Conservation (phyloP, 2,329 filamentous ascomycete genomes). For the Fusarium equiseti region DNA sequence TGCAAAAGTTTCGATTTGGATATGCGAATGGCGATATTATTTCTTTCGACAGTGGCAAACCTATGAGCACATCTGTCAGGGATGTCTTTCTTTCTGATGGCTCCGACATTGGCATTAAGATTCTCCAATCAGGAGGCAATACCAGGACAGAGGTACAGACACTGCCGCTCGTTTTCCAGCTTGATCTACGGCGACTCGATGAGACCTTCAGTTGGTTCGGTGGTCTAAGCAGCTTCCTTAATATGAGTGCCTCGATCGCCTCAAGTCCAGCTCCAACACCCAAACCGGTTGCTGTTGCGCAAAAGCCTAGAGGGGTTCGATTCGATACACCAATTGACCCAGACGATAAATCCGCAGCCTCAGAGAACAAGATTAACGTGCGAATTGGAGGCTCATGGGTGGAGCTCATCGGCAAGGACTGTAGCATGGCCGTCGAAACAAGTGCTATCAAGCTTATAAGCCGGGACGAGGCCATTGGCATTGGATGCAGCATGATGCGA, state of each 20-base stretch:
- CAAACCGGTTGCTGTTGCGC: constrained; percentile 54
- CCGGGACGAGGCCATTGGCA: constrained; percentile 76
- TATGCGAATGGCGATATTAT: constrained; percentile 73
- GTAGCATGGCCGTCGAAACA: constrained; percentile 78
- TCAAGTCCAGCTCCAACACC: constrained; percentile 71
- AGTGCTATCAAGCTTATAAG: constrained; percentile 86
- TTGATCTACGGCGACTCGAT: constrained; percentile 85
- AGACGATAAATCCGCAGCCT: constrained; percentile 59
- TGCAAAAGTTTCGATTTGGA: constrained; percentile 72
- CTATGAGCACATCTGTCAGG: constrained; percentile 69
- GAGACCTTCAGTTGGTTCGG: constrained; percentile 91
- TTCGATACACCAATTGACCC: constrained; percentile 67
- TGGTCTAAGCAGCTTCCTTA: constrained; percentile 89
- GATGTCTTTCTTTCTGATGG: constrained; percentile 69
- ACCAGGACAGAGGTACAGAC: constrained; percentile 76
- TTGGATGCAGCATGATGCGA: constrained; percentile 81
- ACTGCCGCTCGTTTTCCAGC: constrained; percentile 77
- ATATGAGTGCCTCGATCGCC: constrained; percentile 85
- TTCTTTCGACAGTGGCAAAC: constrained; percentile 69
- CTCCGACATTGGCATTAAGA: constrained; percentile 68
- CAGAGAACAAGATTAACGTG: constrained; percentile 77
- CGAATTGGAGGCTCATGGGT: constrained; percentile 82
- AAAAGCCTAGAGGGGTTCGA: constrained; percentile 67
- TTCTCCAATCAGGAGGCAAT: constrained; percentile 59
- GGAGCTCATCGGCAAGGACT: constrained; percentile 81